Evolutionary conservation across 106 monocot species (phyloP).

Genomic region (Dendrobium chrysotoxum): DNA sequence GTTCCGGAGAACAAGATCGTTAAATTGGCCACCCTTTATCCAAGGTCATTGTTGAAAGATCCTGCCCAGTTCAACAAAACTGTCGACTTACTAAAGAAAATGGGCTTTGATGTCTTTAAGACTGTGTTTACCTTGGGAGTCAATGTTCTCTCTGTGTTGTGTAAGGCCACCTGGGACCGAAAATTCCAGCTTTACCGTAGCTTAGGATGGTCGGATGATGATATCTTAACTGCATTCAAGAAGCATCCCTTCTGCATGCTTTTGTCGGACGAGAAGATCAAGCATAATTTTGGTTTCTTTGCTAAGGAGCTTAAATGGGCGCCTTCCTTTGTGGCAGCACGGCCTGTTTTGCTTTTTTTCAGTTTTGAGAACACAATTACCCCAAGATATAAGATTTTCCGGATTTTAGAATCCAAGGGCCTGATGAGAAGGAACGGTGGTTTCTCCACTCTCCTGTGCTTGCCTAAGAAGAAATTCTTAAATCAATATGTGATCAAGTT

Average conservation of each 20-base stretch:
- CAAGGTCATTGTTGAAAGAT: background rate
- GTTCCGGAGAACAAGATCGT: background rate
- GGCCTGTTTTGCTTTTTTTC: slow-evolving; percentile 14
- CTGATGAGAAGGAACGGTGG: background rate
- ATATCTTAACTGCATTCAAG: slow-evolving; percentile 12
- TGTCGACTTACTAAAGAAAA: background rate
- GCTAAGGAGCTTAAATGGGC: slow-evolving; percentile 17
- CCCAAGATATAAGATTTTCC: slow-evolving; percentile 36
- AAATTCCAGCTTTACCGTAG: slow-evolving; percentile 17
- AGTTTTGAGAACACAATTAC: slow-evolving; percentile 42
- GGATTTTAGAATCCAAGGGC: slow-evolving; percentile 18
- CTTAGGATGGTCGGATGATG: slow-evolving; percentile 25
- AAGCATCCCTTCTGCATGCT: slow-evolving; percentile 20
- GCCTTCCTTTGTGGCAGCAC: background rate
- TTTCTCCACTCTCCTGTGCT: background rate
- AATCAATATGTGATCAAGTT: slow-evolving; percentile 27
- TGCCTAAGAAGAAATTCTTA: slow-evolving; percentile 11
- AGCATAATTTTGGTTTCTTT: slow-evolving; percentile 19
- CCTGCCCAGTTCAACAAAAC: background rate
- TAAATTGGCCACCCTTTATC: background rate
- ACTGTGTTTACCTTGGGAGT: slow-evolving; percentile 12
- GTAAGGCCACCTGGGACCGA: background rate
- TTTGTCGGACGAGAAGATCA: slow-evolving; percentile 15
- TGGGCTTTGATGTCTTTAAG: slow-evolving; percentile 10
- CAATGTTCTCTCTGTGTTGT: background rate